Conservation (phyloP, 495 filamentous ascomycete genomes). For the Neurospora sp. region DNA sequence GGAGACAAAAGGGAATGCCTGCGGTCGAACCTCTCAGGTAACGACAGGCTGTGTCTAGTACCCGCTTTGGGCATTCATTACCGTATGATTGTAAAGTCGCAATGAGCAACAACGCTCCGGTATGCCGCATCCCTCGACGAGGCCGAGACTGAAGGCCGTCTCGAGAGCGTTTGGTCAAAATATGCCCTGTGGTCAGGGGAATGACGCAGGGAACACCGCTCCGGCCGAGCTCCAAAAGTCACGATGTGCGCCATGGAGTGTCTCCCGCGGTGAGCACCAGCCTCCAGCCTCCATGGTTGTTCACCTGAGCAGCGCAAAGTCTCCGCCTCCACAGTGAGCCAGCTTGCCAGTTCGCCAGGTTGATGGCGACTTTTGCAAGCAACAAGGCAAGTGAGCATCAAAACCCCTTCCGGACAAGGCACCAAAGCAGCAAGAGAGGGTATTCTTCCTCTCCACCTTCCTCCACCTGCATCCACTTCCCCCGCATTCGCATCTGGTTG, state of each 20-base stretch:
- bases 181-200: neutral
- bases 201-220: neutral
- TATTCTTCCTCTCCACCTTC: constrained; percentile 24
- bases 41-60: neutral
- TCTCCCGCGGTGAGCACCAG: neutral
- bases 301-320: neutral
- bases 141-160: neutral
- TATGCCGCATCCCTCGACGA: neutral
- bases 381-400: neutral
- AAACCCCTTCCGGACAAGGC: neutral
- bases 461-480: constrained; percentile 12
- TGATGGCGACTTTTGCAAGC: neutral
- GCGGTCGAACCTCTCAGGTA: neutral
- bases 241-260: neutral
- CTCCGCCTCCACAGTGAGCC: neutral
- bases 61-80: neutral
- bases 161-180: neutral
- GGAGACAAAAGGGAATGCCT: neutral
- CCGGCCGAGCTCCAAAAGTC: neutral
- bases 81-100: neutral
- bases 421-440: neutral
- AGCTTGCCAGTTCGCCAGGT: neutral
- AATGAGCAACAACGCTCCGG: neutral
- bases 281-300: neutral
- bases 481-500: constrained; percentile 24